A percentile compares a stretch with the other conserved stretches of the same genome.
Conservation (phyloP, 2,329 filamentous ascomycete species). For the Colletotrichum chlorophyti region DNA sequence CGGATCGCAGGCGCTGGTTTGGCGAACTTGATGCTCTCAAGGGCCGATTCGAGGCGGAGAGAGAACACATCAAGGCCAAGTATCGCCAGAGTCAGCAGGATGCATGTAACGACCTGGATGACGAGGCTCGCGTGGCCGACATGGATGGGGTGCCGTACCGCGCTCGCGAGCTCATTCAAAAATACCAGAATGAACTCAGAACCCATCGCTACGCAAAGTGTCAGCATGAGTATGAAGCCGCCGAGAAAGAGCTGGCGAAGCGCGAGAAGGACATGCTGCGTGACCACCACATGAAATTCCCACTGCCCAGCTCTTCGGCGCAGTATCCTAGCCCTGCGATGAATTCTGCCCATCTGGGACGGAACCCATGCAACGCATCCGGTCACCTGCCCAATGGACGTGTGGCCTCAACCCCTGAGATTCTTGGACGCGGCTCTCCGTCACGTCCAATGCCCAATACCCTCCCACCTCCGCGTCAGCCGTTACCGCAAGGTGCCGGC, state of each 20-base stretch:
- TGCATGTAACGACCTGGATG: slow-evolving; percentile 15
- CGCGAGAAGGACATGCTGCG: slow-evolving; percentile 7
- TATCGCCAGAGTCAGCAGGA: slow-evolving; percentile 2
- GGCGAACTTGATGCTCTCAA: slow-evolving; percentile 1
- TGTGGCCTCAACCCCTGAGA: not conserved
- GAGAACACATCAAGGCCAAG: slow-evolving; percentile 1
- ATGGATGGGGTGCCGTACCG: not conserved
- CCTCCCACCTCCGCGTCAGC: not conserved
- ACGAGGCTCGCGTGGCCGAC: slow-evolving; percentile 1
- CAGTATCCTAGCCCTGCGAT: too few species aligned
- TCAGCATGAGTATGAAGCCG: not conserved
- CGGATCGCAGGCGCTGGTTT: slow-evolving; percentile 20
- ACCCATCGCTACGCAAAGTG: slow-evolving; percentile 15
- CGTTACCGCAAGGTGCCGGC: not conserved
- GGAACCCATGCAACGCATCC: not conserved
- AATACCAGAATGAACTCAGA: slow-evolving; percentile 13
- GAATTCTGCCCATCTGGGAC: not conserved
- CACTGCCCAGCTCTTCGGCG: not conserved
- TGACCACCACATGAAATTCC: slow-evolving; percentile 15
- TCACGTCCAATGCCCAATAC: not conserved
- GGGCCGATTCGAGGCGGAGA: slow-evolving; percentile 12
- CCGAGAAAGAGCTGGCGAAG: not conserved
- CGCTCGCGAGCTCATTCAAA: slow-evolving; percentile 7
- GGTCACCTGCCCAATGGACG: not conserved
- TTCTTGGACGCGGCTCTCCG: not conserved